A percentile compares a stretch with the other conserved stretches of the same genome.
These are phyloP conservation scores for Coniophora puteana DNA, from an alignment of 1,284 basidiomycete genomes.

Conservation along the genomic window DNA sequence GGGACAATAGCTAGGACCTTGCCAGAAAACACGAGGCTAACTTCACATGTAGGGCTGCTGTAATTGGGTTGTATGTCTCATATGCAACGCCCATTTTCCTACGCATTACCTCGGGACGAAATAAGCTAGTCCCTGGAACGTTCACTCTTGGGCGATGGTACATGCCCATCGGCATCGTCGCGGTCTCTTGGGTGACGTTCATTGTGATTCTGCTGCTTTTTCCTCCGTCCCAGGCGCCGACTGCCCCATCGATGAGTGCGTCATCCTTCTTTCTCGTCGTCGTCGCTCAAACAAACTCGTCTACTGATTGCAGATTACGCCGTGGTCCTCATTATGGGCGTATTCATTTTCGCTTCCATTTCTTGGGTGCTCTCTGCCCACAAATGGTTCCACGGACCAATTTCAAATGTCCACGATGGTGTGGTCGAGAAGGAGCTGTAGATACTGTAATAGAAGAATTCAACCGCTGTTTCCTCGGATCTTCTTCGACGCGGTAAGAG, in stretches of 20 bases:
- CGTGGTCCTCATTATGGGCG: constrained; percentile 59
- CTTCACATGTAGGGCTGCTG: constrained; percentile 48
- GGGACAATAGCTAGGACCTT: background rate
- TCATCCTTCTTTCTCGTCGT: constrained; percentile 8
- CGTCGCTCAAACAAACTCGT: constrained; percentile 4
- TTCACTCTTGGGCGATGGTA: constrained; percentile 62
- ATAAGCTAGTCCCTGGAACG: constrained; percentile 52
- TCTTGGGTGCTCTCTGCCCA: constrained; percentile 67
- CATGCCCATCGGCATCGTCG: constrained; percentile 53
- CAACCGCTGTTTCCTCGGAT: too few relatives aligned
- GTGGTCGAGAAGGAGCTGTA: constrained; percentile 15
- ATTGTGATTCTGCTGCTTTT: constrained; percentile 60
- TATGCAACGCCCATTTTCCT: constrained; percentile 65
- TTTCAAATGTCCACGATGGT: constrained; percentile 45
- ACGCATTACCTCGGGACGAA: constrained; percentile 62
- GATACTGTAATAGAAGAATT: too few relatives aligned
- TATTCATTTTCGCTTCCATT: constrained; percentile 58
- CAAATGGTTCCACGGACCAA: constrained; percentile 69
- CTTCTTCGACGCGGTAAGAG: too few relatives aligned
- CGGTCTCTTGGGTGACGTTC: constrained; percentile 64
- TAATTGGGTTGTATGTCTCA: constrained; percentile 67
- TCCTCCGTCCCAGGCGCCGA: constrained; percentile 42
- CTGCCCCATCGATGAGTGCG: constrained; percentile 53
- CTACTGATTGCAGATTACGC: constrained; percentile 57
- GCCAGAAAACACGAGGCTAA: constrained; percentile 1